phyloP scores from a whole-genome alignment of 345 rosid genomes.

The Carallia brachiata region DNA sequence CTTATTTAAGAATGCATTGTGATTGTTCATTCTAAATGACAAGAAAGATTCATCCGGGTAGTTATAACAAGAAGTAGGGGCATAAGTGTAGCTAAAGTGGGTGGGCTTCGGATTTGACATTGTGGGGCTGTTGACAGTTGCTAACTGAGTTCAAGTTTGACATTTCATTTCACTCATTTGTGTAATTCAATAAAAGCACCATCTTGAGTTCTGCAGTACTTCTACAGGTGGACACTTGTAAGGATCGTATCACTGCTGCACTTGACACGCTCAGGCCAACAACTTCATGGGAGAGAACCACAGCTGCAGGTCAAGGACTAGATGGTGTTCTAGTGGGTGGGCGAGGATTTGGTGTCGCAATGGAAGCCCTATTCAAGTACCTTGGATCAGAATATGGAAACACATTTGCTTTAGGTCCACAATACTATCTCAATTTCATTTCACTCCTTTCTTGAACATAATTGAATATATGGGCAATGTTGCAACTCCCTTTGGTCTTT shows the following conservation, averaged over 20 bases:
- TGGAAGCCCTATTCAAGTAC: conserved; percentile 91
- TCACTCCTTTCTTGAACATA: conserved; percentile 6
- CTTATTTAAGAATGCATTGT: background rate
- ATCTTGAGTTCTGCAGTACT: conserved; percentile 7
- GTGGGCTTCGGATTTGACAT: background rate
- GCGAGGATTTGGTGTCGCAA: conserved; percentile 93
- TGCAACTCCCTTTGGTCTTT: conserved; percentile 6
- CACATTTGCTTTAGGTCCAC: conserved; percentile 87
- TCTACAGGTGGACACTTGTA: conserved; percentile 81
- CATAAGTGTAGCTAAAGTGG: background rate
- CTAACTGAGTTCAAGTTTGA: background rate
- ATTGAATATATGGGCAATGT: background rate
- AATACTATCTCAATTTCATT: conserved; percentile 24
- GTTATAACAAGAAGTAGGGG: background rate
- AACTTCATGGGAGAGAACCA: conserved; percentile 91
- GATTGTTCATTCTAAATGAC: background rate
- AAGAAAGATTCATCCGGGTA: no score
- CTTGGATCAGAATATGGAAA: conserved; percentile 95
- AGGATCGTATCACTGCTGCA: conserved; percentile 86
- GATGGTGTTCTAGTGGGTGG: conserved; percentile 96
- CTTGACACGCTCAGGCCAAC: conserved; percentile 95
- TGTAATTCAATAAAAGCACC: conserved; percentile 6
- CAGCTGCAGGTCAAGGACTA: conserved; percentile 70
- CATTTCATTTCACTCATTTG: background rate
- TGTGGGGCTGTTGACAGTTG: background rate